Conservation (phyloP, 2,329 filamentous ascomycete genomes). For the Colletotrichum sp. region DNA sequence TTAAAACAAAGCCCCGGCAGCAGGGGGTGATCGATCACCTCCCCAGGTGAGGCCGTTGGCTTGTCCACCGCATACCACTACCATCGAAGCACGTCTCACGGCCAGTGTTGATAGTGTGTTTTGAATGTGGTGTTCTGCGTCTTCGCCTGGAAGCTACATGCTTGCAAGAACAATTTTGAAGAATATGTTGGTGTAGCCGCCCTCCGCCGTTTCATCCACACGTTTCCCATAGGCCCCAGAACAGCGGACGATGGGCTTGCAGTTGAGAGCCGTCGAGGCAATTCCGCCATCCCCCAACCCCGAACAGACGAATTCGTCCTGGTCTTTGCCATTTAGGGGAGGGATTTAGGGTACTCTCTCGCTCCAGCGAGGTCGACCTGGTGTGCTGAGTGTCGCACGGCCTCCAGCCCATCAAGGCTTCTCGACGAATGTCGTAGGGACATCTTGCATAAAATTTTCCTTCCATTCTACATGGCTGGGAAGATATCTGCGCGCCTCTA, state of each 20-base stretch:
- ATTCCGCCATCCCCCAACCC: background rate
- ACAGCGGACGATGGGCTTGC: background rate
- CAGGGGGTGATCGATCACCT: background rate
- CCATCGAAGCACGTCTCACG: background rate
- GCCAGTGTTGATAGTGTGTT: rapidly evolving
- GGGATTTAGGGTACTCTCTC: background rate
- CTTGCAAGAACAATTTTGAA: background rate
- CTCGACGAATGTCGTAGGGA: too few species aligned
- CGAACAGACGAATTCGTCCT: background rate
- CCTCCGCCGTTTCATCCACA: background rate
- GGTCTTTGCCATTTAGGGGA: background rate
- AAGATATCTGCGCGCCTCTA: background rate
- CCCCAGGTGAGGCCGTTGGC: background rate
- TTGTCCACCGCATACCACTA: background rate
- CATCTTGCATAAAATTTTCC: background rate
- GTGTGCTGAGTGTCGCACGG: background rate
- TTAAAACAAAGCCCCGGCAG: background rate
- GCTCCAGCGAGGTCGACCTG: background rate
- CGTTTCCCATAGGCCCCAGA: background rate
- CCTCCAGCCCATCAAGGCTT: too few species aligned
- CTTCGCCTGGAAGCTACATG: background rate
- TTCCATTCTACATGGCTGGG: background rate
- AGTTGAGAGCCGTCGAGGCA: background rate
- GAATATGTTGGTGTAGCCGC: background rate
- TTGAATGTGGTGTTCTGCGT: background rate